phyloP scores from a whole-genome alignment of 2,329 filamentous ascomycete genomes.

The Epichloe hybrida region DNA sequence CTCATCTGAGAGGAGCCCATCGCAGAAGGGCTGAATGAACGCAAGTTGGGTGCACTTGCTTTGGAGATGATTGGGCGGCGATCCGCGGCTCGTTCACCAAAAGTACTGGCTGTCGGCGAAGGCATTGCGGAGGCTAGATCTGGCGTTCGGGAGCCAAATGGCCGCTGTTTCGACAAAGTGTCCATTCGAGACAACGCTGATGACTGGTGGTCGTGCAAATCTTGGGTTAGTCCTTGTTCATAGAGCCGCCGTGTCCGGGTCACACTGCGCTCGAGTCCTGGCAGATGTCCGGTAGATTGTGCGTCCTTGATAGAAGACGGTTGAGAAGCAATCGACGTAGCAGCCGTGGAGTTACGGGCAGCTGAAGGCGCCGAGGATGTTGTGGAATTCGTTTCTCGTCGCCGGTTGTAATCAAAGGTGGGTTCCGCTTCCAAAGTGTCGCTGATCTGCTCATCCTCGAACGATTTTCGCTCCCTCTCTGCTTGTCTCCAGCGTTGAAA shows the following conservation, averaged over 20 bases:
- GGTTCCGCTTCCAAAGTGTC: conserved; percentile 30
- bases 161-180: conserved; percentile 54
- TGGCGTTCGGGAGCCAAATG: conserved; percentile 34
- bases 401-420: conserved; percentile 52
- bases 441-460: conserved; percentile 25
- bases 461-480: conserved; percentile 41
- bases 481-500: conserved; percentile 64
- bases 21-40: conserved; percentile 37
- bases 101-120: conserved; percentile 30
- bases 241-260: conserved; percentile 67
- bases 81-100: conserved; percentile 33
- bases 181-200: conserved; percentile 70
- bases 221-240: conserved; percentile 67
- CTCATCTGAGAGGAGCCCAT: conserved; percentile 25
- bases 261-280: conserved; percentile 46
- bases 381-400: conserved; percentile 78
- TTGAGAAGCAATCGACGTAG: conserved; percentile 65
- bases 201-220: conserved; percentile 67
- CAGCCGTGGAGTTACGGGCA: conserved; percentile 68
- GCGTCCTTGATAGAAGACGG: conserved; percentile 38
- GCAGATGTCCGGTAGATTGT: conserved; percentile 22
- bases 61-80: conserved; percentile 35
- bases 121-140: conserved; percentile 31
- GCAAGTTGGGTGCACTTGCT: conserved; percentile 56
- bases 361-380: conserved; percentile 56